Evolutionary conservation across 805 yeast species (phyloP).

Genomic region (Cyberlindnera japonica): DNA sequence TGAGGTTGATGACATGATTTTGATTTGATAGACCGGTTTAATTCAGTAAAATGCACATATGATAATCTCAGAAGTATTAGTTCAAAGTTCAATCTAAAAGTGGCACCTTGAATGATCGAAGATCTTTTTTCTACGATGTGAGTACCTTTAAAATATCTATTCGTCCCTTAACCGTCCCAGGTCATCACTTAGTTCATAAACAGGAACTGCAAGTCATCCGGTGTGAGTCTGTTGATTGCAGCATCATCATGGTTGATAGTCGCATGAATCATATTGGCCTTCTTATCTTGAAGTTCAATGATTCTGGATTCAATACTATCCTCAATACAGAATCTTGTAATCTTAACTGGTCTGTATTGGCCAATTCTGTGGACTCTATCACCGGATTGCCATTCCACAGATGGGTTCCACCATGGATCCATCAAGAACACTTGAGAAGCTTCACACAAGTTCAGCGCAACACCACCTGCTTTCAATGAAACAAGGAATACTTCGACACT

Average conservation of each 20-base stretch:
- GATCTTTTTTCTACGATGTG: too few species aligned
- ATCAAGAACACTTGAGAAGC: constrained; percentile 93
- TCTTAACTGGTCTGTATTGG: constrained; percentile 89
- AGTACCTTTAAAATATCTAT: too few species aligned
- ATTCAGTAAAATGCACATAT: neutral
- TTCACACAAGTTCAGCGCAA: constrained; percentile 91
- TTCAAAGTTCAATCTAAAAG: too few species aligned
- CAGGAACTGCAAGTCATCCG: constrained; percentile 92
- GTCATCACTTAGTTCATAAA: constrained; percentile 58
- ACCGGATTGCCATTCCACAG: constrained; percentile 97
- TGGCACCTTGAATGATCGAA: too few species aligned
- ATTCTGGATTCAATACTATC: constrained; percentile 96
- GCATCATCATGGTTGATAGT: constrained; percentile 90
- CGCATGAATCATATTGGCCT: constrained; percentile 97
- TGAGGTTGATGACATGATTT: constrained; percentile 2
- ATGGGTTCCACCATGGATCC: constrained; percentile 99
- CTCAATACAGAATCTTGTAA: constrained; percentile 89
- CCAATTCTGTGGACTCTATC: constrained; percentile 98
- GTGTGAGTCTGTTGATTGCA: constrained; percentile 84
- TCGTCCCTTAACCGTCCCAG: too few species aligned
- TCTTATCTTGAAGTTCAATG: constrained; percentile 93
- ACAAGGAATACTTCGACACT: constrained; percentile 91
- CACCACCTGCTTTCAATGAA: constrained; percentile 98
- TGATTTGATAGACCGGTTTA: neutral
- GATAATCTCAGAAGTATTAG: neutral